A percentile compares a stretch with the other conserved stretches of the same genome.
phyloP scores from a whole-genome alignment of 495 filamentous ascomycete species.

The Hypoxylon fuscum region DNA sequence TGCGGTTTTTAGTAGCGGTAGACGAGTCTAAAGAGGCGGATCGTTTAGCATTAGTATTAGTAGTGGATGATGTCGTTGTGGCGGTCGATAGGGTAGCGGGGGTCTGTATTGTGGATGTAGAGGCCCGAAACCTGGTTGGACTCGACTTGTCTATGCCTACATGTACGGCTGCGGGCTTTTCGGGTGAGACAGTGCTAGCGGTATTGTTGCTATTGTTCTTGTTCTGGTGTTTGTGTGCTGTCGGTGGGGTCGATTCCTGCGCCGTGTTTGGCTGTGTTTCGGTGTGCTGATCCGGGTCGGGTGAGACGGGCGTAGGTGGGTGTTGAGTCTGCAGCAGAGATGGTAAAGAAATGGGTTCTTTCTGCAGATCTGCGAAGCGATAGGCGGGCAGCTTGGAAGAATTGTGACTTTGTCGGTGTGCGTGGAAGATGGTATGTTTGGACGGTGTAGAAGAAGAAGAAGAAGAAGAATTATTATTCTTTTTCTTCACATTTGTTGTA shows the following conservation, averaged over 20 bases:
- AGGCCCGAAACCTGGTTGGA: conserved; percentile 48
- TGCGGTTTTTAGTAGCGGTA: conserved; percentile 22
- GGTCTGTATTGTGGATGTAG: conserved; percentile 51
- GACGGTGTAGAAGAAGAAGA: conserved; percentile 34
- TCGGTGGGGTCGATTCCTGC: conserved; percentile 43
- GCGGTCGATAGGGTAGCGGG: conserved; percentile 38
- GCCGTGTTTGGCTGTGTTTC: conserved; percentile 44
- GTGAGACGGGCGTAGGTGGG: conserved; percentile 53
- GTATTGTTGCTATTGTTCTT: conserved; percentile 37
- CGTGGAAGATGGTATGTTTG: conserved; percentile 47
- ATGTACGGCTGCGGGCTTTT: conserved; percentile 27
- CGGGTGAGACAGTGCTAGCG: conserved; percentile 40
- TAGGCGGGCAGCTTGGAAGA: conserved; percentile 60
- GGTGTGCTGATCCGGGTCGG: conserved; percentile 42
- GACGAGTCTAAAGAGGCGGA: conserved; percentile 52
- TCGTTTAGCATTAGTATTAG: conserved; percentile 40
- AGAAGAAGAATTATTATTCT: too few species aligned
- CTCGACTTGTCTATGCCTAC: conserved; percentile 37
- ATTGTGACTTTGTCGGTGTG: conserved; percentile 59
- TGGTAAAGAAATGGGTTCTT: conserved; percentile 45
- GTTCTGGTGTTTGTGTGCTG: conserved; percentile 28
- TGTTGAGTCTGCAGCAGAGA: conserved; percentile 48
- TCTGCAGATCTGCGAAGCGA: conserved; percentile 59
- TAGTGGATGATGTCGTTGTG: conserved; percentile 33
- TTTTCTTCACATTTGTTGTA: conserved; percentile 9